A percentile compares a stretch with the other conserved stretches of the same genome.
These are phyloP conservation scores for Colletotrichum sp. DNA, from an alignment of 2,329 filamentous ascomycete genomes.

Conservation along the genomic window DNA sequence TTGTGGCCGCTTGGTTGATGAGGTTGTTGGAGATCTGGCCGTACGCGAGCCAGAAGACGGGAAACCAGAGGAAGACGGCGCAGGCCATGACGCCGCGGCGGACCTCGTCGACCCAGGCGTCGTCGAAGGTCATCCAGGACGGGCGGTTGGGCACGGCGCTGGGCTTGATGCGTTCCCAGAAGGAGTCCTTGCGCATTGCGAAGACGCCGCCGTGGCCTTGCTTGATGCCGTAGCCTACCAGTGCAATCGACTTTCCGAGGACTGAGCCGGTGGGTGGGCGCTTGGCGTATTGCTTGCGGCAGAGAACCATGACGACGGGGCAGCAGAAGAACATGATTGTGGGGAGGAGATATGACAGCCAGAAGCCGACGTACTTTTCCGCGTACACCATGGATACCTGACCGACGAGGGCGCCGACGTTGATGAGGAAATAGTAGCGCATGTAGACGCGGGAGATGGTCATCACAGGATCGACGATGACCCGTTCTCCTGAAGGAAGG, in stretches of 20 bases:
- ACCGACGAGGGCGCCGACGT: slow-evolving; percentile 58
- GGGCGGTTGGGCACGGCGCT: slow-evolving; percentile 31
- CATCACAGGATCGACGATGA: slow-evolving; percentile 70
- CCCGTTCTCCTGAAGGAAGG: slow-evolving; percentile 60
- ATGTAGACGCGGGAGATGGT: slow-evolving; percentile 71
- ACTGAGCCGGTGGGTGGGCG: slow-evolving; percentile 57
- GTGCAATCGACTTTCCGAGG: slow-evolving; percentile 46
- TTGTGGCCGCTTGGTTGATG: slow-evolving; percentile 17
- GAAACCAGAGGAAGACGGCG: slow-evolving; percentile 53
- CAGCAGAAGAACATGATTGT: slow-evolving; percentile 62
- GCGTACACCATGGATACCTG: slow-evolving; percentile 62
- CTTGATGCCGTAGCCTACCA: slow-evolving; percentile 5
- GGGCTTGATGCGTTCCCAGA: slow-evolving; percentile 57
- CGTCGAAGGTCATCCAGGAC: slow-evolving; percentile 68
- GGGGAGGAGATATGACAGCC: slow-evolving; percentile 50
- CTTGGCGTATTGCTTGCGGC: slow-evolving; percentile 42
- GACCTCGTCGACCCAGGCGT: slow-evolving; percentile 70
- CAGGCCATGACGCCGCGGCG: slow-evolving; percentile 59
- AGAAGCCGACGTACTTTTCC: slow-evolving; percentile 56
- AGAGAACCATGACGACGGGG: slow-evolving; percentile 59
- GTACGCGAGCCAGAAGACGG: slow-evolving; percentile 19
- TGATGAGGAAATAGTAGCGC: slow-evolving; percentile 64
- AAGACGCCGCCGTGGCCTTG: slow-evolving; percentile 26
- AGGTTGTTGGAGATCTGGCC: slow-evolving; percentile 17
- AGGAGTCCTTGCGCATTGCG: slow-evolving; percentile 50